A percentile compares a stretch with the other conserved stretches of the same genome.
Evolutionary conservation across 441 rosid genomes (phyloP).

Genomic region (Erodium moschatum): DNA sequence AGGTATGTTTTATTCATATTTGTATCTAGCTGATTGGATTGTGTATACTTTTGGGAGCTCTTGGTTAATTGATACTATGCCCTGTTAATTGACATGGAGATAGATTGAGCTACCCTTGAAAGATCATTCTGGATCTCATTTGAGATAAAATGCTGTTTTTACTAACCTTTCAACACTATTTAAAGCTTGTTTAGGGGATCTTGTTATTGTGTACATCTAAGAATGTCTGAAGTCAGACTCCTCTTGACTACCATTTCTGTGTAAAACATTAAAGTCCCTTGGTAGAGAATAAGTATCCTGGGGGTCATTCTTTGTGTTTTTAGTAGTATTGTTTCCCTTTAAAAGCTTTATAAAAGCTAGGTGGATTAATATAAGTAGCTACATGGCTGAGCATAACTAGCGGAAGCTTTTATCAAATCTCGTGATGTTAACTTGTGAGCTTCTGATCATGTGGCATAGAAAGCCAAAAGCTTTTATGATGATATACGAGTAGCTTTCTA

Average conservation of each 20-base stretch:
- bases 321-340: no score
- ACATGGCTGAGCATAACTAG: no score
- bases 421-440: no score
- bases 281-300: not conserved
- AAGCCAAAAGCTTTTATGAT: no score
- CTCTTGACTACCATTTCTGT: not conserved
- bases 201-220: not conserved
- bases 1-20: conserved; percentile 32
- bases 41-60: not conserved
- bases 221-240: not conserved
- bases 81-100: not conserved
- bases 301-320: not conserved
- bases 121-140: not conserved
- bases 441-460: no score
- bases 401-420: no score
- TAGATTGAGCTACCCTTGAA: not conserved
- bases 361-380: no score
- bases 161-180: not conserved
- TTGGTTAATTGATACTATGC: not conserved
- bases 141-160: not conserved
- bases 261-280: no score
- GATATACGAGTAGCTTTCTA: no score
- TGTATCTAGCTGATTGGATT: not conserved
- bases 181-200: not conserved
- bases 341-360: not conserved